phyloP scores from a whole-genome alignment of 371 early-diverging fungal genomes.

The Apophysomyces sp. region DNA sequence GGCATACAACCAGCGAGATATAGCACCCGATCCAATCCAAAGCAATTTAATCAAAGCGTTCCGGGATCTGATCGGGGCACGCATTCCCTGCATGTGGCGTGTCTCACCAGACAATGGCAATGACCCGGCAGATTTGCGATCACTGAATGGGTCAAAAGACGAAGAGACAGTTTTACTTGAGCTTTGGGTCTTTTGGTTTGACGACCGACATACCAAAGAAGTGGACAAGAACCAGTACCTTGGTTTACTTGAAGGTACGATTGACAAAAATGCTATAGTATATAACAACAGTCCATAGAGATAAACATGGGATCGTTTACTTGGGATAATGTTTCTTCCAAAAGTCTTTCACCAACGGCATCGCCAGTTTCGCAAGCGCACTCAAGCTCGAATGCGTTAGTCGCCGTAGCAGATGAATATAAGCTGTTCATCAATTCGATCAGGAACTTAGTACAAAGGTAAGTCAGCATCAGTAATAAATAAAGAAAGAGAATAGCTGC shows the following conservation, averaged over 20 bases:
- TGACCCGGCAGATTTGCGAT: conserved; percentile 4
- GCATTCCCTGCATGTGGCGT: conserved; percentile 41
- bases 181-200: conserved; percentile 54
- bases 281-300: conserved; percentile 18
- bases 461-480: no score
- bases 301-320: conserved; percentile 41
- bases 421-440: conserved; percentile 37
- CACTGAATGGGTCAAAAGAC: conserved; percentile 6
- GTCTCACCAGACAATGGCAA: conserved; percentile 3
- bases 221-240: conserved; percentile 35
- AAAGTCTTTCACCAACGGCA: conserved; percentile 23
- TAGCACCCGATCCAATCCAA: background rate
- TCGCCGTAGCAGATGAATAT: conserved; percentile 40
- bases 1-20: conserved; percentile 4
- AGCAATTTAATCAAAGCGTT: conserved; percentile 30
- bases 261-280: background rate
- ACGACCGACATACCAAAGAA: conserved; percentile 44
- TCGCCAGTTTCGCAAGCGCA: conserved; percentile 23
- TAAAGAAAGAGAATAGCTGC: background rate
- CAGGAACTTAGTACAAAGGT: conserved; percentile 36
- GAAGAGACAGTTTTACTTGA: conserved; percentile 15
- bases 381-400: conserved; percentile 22
- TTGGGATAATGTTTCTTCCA: conserved; percentile 34
- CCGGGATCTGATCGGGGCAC: conserved; percentile 20
- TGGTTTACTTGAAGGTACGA: conserved; percentile 35